These are phyloP conservation scores for Skeletonema tropicum DNA, from an alignment of 108 stramenopile genomes.

Conservation along the genomic window DNA sequence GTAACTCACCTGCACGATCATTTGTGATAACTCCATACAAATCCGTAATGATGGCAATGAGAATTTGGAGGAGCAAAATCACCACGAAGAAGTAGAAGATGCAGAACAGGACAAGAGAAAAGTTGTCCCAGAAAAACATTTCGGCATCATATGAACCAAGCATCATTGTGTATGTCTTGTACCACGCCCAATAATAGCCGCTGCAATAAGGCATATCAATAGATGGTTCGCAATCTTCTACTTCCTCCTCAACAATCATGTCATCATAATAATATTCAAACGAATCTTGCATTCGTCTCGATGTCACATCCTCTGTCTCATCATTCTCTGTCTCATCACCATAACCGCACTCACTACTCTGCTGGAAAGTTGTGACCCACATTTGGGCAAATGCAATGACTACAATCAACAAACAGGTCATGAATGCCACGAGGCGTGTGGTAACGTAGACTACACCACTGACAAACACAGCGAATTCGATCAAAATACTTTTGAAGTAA, in stretches of 20 bases:
- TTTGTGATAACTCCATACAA: constrained; percentile 83
- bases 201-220: constrained; percentile 26
- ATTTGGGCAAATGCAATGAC: constrained; percentile 85
- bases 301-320: neutral
- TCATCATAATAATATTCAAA: constrained; percentile 9
- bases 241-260: neutral
- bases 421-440: constrained; percentile 65
- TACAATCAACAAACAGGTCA: constrained; percentile 70
- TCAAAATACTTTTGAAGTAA: constrained; percentile 75
- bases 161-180: constrained; percentile 86
- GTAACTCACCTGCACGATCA: constrained; percentile 67
- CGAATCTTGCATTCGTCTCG: neutral
- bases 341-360: constrained; percentile 48
- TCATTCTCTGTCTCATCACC: neutral
- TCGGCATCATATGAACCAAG: constrained; percentile 61
- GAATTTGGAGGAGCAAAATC: constrained; percentile 74
- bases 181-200: constrained; percentile 53
- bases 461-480: constrained; percentile 88
- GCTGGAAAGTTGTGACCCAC: constrained; percentile 73
- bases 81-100: constrained; percentile 77
- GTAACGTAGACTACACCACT: constrained; percentile 76
- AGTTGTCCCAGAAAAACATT: constrained; percentile 49
- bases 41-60: constrained; percentile 89
- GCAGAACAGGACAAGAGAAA: constrained; percentile 66
- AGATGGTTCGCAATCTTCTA: constrained; percentile 38